phyloP scores from a whole-genome alignment of 805 yeast genomes.

The Hanseniaspora occidentalis region DNA sequence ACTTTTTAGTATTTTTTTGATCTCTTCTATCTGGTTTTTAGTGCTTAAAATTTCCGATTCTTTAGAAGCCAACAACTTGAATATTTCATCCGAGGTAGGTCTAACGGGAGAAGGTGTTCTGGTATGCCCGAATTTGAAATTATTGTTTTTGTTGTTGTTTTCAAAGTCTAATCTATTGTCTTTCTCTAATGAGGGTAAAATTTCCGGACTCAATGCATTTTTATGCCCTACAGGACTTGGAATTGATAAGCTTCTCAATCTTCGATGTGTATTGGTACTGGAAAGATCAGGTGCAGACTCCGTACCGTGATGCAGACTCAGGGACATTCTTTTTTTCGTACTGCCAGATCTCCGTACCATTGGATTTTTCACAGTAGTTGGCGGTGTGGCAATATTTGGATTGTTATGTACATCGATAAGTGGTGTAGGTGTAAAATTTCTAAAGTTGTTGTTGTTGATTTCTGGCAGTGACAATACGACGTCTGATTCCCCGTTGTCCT shows the following conservation, averaged over 20 bases:
- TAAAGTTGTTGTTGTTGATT: no score
- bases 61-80: conserved; percentile 39
- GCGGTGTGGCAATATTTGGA: neutral
- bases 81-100: conserved; percentile 4
- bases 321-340: neutral
- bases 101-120: neutral
- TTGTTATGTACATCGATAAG: neutral
- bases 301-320: neutral
- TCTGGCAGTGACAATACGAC: no score
- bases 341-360: neutral
- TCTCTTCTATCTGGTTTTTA: conserved; percentile 38
- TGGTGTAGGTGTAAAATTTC: conserved; percentile 6
- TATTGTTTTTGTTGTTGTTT: no score
- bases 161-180: no score
- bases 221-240: no score
- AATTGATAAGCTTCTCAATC: no score
- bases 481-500: no score
- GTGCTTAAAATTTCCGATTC: conserved; percentile 58
- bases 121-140: no score
- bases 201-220: no score
- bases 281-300: neutral
- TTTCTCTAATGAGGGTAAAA: no score
- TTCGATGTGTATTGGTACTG: neutral
- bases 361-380: neutral
- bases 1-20: conserved; percentile 33